These are phyloP conservation scores for Cinnamomum micranthum DNA, from an alignment of 164 flowering plant species.

Conservation along the genomic window DNA sequence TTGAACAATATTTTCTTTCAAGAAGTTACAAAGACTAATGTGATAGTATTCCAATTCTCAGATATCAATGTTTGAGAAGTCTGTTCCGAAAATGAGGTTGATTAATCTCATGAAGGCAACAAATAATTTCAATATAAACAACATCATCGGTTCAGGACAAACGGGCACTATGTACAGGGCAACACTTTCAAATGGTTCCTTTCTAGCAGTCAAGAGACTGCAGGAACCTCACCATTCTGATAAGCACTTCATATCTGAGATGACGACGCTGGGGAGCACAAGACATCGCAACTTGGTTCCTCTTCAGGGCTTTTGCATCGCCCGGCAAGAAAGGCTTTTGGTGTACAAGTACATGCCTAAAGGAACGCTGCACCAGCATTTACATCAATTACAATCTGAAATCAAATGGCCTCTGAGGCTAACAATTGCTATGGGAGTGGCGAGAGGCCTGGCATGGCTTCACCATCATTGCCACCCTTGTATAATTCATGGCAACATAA, in stretches of 20 bases:
- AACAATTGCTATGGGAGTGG: conserved; percentile 18
- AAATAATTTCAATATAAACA: conserved; percentile 18
- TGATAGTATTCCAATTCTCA: conserved; percentile 19
- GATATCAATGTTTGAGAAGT: conserved; percentile 38
- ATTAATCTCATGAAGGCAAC: conserved; percentile 25
- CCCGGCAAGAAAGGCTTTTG: conserved; percentile 31
- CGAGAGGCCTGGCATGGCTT: conserved; percentile 29
- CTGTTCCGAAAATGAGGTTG: conserved; percentile 18
- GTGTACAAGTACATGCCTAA: conserved; percentile 32
- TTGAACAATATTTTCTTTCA: not conserved
- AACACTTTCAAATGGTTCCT: conserved; percentile 18
- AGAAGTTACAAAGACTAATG: too few relatives aligned
- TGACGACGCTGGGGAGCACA: conserved; percentile 19
- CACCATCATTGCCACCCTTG: conserved; percentile 22
- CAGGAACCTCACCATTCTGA: conserved; percentile 21
- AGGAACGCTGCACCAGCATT: conserved; percentile 24
- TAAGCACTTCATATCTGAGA: conserved; percentile 20
- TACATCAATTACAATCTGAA: conserved; percentile 15
- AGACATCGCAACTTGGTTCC: conserved; percentile 22
- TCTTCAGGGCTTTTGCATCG: conserved; percentile 32
- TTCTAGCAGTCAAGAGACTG: conserved; percentile 18
- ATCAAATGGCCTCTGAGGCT: conserved; percentile 20
- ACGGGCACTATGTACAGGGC: conserved; percentile 25
- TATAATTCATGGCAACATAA: conserved; percentile 20
- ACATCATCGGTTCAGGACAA: conserved; percentile 20